phyloP scores from a whole-genome alignment of 2,329 filamentous ascomycete species.

The Balansia obtecta region DNA sequence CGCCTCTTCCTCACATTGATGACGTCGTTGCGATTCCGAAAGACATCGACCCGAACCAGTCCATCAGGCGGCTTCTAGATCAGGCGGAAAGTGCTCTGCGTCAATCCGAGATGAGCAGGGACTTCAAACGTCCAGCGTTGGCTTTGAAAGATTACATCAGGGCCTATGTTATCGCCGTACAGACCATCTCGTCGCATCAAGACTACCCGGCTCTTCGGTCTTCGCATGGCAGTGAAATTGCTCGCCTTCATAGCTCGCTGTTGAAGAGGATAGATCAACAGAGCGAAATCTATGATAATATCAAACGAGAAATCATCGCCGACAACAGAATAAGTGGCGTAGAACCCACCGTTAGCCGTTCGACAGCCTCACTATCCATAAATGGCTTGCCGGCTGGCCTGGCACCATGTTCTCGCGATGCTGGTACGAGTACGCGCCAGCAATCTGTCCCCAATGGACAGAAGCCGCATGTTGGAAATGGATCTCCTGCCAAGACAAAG shows the following conservation, averaged over 20 bases:
- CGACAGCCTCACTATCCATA: constrained; percentile 9
- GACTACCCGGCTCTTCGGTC: constrained; percentile 56
- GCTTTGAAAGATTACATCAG: constrained; percentile 78
- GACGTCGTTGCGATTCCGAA: constrained; percentile 35
- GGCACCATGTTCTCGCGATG: background rate
- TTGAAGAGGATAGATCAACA: constrained; percentile 36
- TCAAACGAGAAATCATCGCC: constrained; percentile 48
- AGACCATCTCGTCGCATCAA: constrained; percentile 62
- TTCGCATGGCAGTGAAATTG: constrained; percentile 33
- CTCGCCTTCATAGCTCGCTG: constrained; percentile 35
- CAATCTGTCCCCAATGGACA: constrained; percentile 4
- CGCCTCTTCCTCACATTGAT: constrained; percentile 39
- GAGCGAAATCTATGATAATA: constrained; percentile 37
- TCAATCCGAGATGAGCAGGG: constrained; percentile 48
- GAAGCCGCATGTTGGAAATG: constrained; percentile 8
- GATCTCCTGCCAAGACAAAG: constrained; percentile 23
- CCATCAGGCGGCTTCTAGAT: constrained; percentile 41
- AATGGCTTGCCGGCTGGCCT: background rate
- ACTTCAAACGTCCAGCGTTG: constrained; percentile 54
- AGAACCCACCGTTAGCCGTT: constrained; percentile 22
- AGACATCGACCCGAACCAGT: constrained; percentile 35
- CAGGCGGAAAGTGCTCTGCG: constrained; percentile 39
- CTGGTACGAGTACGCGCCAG: background rate
- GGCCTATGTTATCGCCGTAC: constrained; percentile 66
- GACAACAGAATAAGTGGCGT: constrained; percentile 53